These are phyloP conservation scores for Ophiosphaerella herpotricha DNA, from an alignment of 2,329 filamentous ascomycete species.

Conservation along the genomic window DNA sequence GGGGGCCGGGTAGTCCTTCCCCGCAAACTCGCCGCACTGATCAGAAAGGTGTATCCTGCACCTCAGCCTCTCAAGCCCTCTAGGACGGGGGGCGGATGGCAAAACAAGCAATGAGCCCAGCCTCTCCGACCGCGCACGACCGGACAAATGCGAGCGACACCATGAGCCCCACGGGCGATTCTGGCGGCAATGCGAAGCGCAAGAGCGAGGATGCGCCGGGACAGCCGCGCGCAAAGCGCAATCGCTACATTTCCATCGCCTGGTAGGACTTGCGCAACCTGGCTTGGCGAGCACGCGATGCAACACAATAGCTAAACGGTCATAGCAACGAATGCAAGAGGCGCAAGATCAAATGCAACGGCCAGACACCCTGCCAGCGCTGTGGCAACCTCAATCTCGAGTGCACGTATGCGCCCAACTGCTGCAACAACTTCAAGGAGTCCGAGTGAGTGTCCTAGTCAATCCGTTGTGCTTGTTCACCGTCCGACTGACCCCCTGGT, in stretches of 20 bases:
- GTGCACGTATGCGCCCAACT: conserved; percentile 69
- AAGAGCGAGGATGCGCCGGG: conserved; percentile 50
- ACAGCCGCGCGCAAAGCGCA: conserved; percentile 64
- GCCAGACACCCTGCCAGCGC: conserved; percentile 66
- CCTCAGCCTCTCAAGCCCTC: background rate
- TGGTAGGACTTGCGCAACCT: conserved; percentile 55
- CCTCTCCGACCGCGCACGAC: conserved; percentile 13
- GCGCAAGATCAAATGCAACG: conserved; percentile 71
- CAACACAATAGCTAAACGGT: conserved; percentile 12
- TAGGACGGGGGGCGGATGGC: background rate
- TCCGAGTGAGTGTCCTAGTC: conserved; percentile 62
- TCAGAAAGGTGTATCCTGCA: background rate
- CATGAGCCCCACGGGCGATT: conserved; percentile 39
- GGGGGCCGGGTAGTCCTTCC: background rate
- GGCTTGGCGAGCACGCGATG: conserved; percentile 17
- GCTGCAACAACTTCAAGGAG: conserved; percentile 84
- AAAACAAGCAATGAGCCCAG: conserved; percentile 16
- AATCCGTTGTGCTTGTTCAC: background rate
- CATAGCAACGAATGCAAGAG: conserved; percentile 68
- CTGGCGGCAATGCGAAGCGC: conserved; percentile 42
- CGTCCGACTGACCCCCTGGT: conserved; percentile 8
- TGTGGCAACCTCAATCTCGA: conserved; percentile 68
- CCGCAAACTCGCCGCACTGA: conserved; percentile 5
- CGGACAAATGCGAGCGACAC: conserved; percentile 36
- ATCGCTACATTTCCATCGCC: conserved; percentile 70